Evolutionary conservation across 495 filamentous ascomycete genomes (phyloP), one percentile per base, ranked within the genome.

Genomic region (Thermothielavioides terrestris): DNA sequence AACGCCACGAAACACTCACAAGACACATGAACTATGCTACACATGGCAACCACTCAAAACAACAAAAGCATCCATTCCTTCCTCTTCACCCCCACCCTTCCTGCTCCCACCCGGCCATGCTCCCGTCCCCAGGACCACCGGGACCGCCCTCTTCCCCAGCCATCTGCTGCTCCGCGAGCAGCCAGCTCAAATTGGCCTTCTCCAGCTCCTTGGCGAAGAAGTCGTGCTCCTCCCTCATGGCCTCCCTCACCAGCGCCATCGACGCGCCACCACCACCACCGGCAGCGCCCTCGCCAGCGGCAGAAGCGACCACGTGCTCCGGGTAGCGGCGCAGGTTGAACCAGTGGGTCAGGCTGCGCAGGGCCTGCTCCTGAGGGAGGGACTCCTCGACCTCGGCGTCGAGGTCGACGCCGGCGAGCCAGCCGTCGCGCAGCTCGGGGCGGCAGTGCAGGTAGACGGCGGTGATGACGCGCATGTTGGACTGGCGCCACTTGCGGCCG

Each of bases 401-500:
- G 4, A 96, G 82, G 55, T 95, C 89, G 18, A 82, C 82, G 8
- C 92, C 94, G 0, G 86, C 83, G 0, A 98, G 72, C 94, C 94
- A 98, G 61, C 96, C 94, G 55, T 98, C 92, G 2, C 94, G 77
- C 18, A 98, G 77, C 63, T 96, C 89, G 0, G 91, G 91, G 2
- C 86, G 77, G 63, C 89, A 94, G 68, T 95, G 87, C 26, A 98
- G 71, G 58, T 95, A 98, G 2, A 97, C 86, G 17, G 89, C 90
- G 0, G 92, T 98, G 63, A 98, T 98, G 55, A 97, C 90, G 43
- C 90, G 84, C 92, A 98, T 98, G 64, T 98, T 96, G 46, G 82
- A 81, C 72, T 98, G 92, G 15, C 92, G 82, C 92, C 92, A 98
- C 69, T 98, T 98, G 12, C 92, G 82, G 17, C 92, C 91, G 65